A percentile compares a stretch with the other conserved stretches of the same genome.
Conservation (phyloP, 2,329 filamentous ascomycete genomes). For the Phoma sp. region DNA sequence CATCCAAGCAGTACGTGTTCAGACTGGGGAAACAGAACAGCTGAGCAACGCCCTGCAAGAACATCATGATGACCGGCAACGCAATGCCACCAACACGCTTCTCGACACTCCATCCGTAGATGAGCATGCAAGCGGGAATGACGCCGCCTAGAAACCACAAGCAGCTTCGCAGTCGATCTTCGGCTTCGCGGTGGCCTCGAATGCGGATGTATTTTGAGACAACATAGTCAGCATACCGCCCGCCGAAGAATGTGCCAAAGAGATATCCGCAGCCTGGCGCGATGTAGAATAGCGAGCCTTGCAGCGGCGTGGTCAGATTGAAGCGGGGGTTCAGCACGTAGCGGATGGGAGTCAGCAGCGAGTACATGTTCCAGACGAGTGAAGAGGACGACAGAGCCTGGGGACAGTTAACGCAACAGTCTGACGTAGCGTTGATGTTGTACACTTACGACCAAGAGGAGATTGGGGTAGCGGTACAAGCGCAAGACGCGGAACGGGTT, state of each 20-base stretch:
- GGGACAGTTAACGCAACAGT: not conserved
- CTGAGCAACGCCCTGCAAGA: conserved; percentile 75
- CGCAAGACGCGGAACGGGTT: conserved; percentile 69
- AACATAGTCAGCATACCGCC: conserved; percentile 70
- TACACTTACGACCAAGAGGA: conserved; percentile 55
- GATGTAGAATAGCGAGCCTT: conserved; percentile 75
- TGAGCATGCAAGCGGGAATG: conserved; percentile 67
- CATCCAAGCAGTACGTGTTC: conserved; percentile 83
- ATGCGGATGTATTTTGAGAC: conserved; percentile 70
- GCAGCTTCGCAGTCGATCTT: conserved; percentile 67
- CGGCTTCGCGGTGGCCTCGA: conserved; percentile 66
- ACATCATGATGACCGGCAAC: conserved; percentile 74
- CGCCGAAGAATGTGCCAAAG: conserved; percentile 72
- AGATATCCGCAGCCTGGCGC: conserved; percentile 75
- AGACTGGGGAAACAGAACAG: conserved; percentile 76
- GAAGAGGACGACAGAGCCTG: conserved; percentile 63
- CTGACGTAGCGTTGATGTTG: not conserved
- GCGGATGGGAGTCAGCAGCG: conserved; percentile 70
- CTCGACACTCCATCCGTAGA: conserved; percentile 72
- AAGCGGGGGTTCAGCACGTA: conserved; percentile 79
- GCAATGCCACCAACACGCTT: conserved; percentile 61
- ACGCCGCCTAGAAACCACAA: conserved; percentile 63
- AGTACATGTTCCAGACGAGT: conserved; percentile 79
- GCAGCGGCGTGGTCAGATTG: conserved; percentile 67
- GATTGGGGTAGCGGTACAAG: conserved; percentile 72